Evolutionary conservation across 2,329 filamentous ascomycete genomes (phyloP), one percentile per base, ranked within the genome.

Genomic region (Claviceps fusiformis): DNA sequence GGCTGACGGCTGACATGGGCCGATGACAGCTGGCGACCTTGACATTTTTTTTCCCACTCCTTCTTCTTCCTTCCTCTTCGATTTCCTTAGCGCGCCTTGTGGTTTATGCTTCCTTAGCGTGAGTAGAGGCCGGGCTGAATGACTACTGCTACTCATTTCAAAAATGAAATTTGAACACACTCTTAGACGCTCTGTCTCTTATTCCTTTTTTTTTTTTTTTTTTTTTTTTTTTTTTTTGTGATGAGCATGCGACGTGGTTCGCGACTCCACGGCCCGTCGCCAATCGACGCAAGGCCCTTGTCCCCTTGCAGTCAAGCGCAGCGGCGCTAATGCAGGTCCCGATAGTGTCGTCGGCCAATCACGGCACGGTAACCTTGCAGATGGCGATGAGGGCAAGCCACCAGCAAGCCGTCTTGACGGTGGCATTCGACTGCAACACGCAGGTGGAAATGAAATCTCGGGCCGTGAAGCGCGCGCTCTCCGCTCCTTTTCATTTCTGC

Each of bases 261-360:
- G 15, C 37, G 37, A 39, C 37, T n/a, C 31, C 27, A 31, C 46
- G 15, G 46, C 15, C 46, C 31, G 47, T 45, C 29, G 51, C 55
- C 52, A 56, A 50, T 56, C 35, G 47, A 41, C 24, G 54, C 39
- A 27, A 39, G 50, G 47, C 46, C 41, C 31, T 31, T 39, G 24
- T 41, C 46, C 51, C 45, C 33, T 8, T 50, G 33, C 31, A 33
- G n/a, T 31, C 41, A 31, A 35, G 11, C 27, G n/a, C 9, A 45
- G 27, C 37, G 19, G 29, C 7, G 37, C 43, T 50, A 41, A 57
- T 41, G 55, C 55, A 57, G 55, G 55, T 61, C 60, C 61, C 61
- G 43, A 45, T 54, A n/a, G n/a, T 41, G 45, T 19, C 33, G 44
- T 35, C 19, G 35, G 29, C 58, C 58, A 61, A 57, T 53, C 37